Percentiles rank a stretch among this genome's conserved stretches.
Evolutionary conservation across 306 rosid genomes (phyloP).

Genomic region (Prunus dulcis): DNA sequence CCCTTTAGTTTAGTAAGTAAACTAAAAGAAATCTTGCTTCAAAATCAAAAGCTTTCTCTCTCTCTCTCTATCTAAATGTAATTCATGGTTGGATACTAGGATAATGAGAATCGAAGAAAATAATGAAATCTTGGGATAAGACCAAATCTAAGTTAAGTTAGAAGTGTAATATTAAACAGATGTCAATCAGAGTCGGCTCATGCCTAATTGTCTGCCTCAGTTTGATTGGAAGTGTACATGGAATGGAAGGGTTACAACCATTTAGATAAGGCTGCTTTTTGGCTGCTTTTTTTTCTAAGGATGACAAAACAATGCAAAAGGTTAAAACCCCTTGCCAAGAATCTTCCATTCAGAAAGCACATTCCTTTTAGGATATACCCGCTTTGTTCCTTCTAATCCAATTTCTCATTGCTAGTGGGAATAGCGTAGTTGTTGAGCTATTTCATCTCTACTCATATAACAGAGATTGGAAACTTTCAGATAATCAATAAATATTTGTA

Average conservation of each 20-base stretch:
- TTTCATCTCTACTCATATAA: no score
- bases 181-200: slow-evolving; percentile 12
- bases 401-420: no score
- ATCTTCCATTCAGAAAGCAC: not conserved
- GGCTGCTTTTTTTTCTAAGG: not conserved
- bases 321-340: not conserved
- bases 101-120: not conserved
- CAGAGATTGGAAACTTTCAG: accelerated
- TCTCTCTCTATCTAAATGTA: not conserved
- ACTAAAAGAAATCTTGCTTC: not conserved
- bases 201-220: not conserved
- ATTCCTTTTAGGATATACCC: not conserved
- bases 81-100: not conserved
- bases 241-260: not conserved
- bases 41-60: not conserved
- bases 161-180: not conserved
- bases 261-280: not conserved
- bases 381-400: not conserved
- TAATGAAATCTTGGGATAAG: not conserved
- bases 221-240: not conserved
- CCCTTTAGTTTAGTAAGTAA: not conserved
- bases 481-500: no score
- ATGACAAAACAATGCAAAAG: not conserved
- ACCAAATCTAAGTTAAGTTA: not conserved
- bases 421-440: no score